Conservation (phyloP, 768 basidiomycete species). For the Macrolepiota dolichaula region DNA sequence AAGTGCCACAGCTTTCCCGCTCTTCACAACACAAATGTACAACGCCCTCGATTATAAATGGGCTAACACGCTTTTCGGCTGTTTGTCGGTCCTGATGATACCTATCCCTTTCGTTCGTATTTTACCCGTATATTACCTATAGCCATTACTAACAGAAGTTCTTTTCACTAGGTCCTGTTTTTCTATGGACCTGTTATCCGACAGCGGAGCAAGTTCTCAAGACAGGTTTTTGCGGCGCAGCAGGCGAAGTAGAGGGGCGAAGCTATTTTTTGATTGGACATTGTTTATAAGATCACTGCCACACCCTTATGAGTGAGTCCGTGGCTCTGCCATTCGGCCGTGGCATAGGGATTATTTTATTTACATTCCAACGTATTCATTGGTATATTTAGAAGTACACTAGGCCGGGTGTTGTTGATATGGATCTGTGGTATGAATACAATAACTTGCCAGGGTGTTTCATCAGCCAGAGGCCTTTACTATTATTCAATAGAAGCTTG, state of each 20-base stretch:
- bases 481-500: too few species aligned
- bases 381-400: too few species aligned
- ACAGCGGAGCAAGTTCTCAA: constrained; percentile 36
- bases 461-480: too few species aligned
- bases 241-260: neutral
- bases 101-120: constrained; percentile 55
- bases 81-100: constrained; percentile 48
- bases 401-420: too few species aligned
- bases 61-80: constrained; percentile 57
- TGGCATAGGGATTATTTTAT: too few species aligned
- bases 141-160: neutral
- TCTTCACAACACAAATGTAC: constrained; percentile 64
- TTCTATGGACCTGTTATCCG: constrained; percentile 41
- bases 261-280: too few species aligned
- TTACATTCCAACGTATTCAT: too few species aligned
- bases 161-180: constrained; percentile 32
- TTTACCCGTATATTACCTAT: neutral
- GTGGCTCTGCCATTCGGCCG: too few species aligned
- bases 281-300: too few species aligned
- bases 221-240: constrained; percentile 22
- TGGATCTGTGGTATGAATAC: too few species aligned
- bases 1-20: constrained; percentile 49
- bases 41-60: constrained; percentile 51
- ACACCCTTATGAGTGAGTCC: too few species aligned
- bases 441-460: too few species aligned